Evolutionary conservation across 1,284 basidiomycete genomes (phyloP), one percentile per base, ranked within the genome.

Genomic region (Moesziomyces sp.): DNA sequence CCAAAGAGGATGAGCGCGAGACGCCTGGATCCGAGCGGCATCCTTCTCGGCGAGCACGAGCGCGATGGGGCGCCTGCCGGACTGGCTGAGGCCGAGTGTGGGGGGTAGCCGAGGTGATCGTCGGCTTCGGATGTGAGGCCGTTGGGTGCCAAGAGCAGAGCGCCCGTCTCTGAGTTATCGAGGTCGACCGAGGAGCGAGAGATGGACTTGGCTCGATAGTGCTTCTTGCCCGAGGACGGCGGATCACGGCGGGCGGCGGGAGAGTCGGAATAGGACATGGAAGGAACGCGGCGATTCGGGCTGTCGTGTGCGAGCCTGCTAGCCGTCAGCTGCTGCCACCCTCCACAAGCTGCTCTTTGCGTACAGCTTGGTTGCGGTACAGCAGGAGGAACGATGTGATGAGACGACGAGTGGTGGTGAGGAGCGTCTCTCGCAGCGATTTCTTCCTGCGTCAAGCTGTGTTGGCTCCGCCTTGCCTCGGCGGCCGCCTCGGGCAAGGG

Each of bases 141-240:
- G 63, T 64, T 61, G 38, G 62, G 50, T 40, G 57, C 62, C 24
- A 61, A 44, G 10, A 74, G 59, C 24, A 70, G 58, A 5, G 56
- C 57, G 23, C 72, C 72, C 13, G 62, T 63, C 51, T 74, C 72
- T 14, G 72, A 66, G 44, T 60, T 60, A 50, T 69, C 62, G 49
- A 74, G 58, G 46, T 74, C 72, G 50, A 74, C 52, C 44, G 66
- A 69, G 19, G 51, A 50, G 28, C 65, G 64, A 30, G 65, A 55
- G 58, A 58, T 47, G 58, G 65, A 69, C 61, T 69, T 68, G 40
- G 59, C 69, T 56, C 59, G 46, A 43, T 62, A 72, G 57, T 74
- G 65, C 47, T 69, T 68, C 33, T 62, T 50, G 13, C 63, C 58
- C 54, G 58, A 58, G 53, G 58, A 53, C 58, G 52, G 43, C 35